A percentile compares a stretch with the other conserved stretches of the same genome.
These are phyloP conservation scores for Dentipellis sp. DNA, from an alignment of 768 basidiomycete species.

Conservation along the genomic window DNA sequence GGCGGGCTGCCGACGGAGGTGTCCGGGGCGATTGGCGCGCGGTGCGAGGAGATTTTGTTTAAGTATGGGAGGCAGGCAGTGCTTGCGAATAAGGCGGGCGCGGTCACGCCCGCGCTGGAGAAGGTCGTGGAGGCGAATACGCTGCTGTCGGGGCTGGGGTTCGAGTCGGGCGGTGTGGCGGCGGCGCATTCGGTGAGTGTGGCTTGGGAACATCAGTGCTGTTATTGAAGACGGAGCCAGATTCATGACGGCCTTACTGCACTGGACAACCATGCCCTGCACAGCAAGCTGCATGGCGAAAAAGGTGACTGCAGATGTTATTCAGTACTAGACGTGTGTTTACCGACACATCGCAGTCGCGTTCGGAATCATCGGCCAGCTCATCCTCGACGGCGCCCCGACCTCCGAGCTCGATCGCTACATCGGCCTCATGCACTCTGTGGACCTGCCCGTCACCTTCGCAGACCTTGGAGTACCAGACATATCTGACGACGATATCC, in stretches of 20 bases:
- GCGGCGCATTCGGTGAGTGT: constrained; percentile 22
- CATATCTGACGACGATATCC: constrained; percentile 20
- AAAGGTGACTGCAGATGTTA: neutral
- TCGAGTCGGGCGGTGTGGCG: constrained; percentile 24
- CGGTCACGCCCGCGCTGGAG: constrained; percentile 22
- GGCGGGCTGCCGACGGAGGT: constrained; percentile 22
- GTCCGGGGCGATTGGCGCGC: constrained; percentile 18
- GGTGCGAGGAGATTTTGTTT: constrained; percentile 26
- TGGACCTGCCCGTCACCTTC: constrained; percentile 22
- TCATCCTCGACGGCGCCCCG: constrained; percentile 18
- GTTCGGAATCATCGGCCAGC: constrained; percentile 22
- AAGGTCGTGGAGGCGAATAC: constrained; percentile 25
- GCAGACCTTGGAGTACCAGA: constrained; percentile 20
- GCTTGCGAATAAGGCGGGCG: constrained; percentile 20
- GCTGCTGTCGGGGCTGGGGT: constrained; percentile 21
- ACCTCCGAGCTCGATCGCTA: constrained; percentile 20
- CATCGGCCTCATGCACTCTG: constrained; percentile 22
- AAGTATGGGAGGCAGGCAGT: constrained; percentile 22
- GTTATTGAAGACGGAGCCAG: neutral
- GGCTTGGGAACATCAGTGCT: neutral
- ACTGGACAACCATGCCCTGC: neutral
- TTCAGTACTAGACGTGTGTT: neutral
- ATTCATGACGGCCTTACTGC: neutral
- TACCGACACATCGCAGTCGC: constrained; percentile 15
- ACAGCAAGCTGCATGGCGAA: neutral